Base-by-base conservation (phyloP, 1,284 basidiomycete genomes). In the Ganoderma boninense region DNA sequence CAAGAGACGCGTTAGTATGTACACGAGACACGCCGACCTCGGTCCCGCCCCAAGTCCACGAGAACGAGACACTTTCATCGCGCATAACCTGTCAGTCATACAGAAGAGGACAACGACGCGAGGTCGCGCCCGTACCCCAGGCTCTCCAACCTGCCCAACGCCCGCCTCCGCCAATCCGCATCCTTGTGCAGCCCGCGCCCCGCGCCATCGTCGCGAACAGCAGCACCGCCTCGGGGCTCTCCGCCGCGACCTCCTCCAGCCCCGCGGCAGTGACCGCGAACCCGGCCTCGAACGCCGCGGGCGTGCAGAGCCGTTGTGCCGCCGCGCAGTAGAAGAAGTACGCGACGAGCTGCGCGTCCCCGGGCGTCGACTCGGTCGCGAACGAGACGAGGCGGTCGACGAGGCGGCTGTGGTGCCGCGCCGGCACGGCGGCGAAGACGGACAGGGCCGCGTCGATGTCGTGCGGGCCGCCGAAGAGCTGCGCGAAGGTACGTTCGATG, bases 181-280 rank as follows among this genome's bases (percentile, higher is more conserved):
- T 43, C 23, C 40, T 29, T 43, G 20, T 67, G 35, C 57, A 67
- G 35, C 66, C 54, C 79, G 68, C 84, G 84, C 67, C 84, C 83
- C 61, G 87, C 87, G 69, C 89, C 88, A 74, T 93, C 87, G 74
- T 81, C 83, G 71, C 84, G 83, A 46, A 80, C 82, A 23, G 84
- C 70, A 87, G 82, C 83, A 93, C 92, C 0, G 95, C 96, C 77
- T 92, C 91, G 6, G 96, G 96, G 71, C 92, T 93, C 79, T 98
- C 96, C 76, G 96, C 92, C n/a, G 91, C 89, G 67, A 95, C 89
- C 77, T 97, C 95, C 76, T 96, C 95, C 73, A 97, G 85, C 69
- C 91, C 82, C 79, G 93, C 91, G 68, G 92, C 90, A 66, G 90
- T 86, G 2, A 86, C 84, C 70, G 82, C 80, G 80, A 96, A 88